Conservation (phyloP, 495 filamentous ascomycete genomes). For the Penicillium atrosanguineum region DNA sequence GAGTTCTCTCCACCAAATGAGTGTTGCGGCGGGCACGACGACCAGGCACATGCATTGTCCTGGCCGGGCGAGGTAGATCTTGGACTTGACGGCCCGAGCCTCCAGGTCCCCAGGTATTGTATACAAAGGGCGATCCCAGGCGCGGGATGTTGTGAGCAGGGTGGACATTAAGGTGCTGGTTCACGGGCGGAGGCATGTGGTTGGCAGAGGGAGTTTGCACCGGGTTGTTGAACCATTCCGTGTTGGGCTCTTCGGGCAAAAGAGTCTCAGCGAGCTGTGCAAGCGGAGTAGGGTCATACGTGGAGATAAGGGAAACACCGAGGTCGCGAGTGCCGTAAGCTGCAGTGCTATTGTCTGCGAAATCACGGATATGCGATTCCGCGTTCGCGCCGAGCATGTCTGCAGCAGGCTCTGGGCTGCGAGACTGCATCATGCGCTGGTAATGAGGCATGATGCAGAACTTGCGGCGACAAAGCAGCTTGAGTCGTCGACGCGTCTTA, state of each 20-base stretch:
- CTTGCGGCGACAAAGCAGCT: conserved; percentile 76
- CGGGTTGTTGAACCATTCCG: conserved; percentile 39
- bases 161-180: conserved; percentile 22
- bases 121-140: conserved; percentile 56
- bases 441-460: conserved; percentile 65
- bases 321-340: conserved; percentile 73
- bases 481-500: conserved; percentile 75
- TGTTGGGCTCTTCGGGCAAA: conserved; percentile 14
- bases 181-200: conserved; percentile 8
- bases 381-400: conserved; percentile 40
- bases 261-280: conserved; percentile 54
- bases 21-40: conserved; percentile 48
- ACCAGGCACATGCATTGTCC: conserved; percentile 46
- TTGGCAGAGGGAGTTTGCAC: conserved; percentile 8
- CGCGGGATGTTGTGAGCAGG: conserved; percentile 32
- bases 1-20: conserved; percentile 39
- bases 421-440: conserved; percentile 67
- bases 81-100: conserved; percentile 33
- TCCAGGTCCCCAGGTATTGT: conserved; percentile 56
- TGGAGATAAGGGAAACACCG: conserved; percentile 77
- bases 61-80: conserved; percentile 27
- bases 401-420: conserved; percentile 70
- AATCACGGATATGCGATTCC: conserved; percentile 19
- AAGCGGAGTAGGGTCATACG: conserved; percentile 71
- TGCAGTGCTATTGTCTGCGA: conserved; percentile 27